Percentiles rank a stretch among this genome's conserved stretches.
Evolutionary conservation across 225 moss, liverwort and hornwort species (phyloP).

Genomic region (Physcomitrium patens): DNA sequence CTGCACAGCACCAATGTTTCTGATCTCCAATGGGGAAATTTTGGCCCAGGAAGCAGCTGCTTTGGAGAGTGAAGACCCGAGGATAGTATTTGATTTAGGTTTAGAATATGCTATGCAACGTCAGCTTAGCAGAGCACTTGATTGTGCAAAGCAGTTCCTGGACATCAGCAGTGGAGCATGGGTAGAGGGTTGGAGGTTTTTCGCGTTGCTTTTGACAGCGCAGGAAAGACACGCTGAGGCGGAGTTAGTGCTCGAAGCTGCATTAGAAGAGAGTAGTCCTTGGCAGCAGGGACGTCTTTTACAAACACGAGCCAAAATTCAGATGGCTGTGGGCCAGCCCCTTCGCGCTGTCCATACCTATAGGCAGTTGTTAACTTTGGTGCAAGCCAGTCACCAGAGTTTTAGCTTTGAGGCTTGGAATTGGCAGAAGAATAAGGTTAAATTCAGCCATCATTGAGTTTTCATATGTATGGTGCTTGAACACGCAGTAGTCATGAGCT

Average conservation of each 20-base stretch:
- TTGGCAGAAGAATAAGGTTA: constrained; percentile 73
- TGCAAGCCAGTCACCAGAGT: constrained; percentile 81
- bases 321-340: constrained; percentile 73
- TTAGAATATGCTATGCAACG: constrained; percentile 89
- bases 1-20: not conserved
- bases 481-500: constrained; percentile 11
- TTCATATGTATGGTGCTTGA: not conserved
- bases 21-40: constrained; percentile 7
- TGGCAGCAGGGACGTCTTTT: constrained; percentile 92
- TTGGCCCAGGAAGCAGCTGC: constrained; percentile 72
- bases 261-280: constrained; percentile 85
- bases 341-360: constrained; percentile 88
- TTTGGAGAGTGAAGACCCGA: constrained; percentile 79
- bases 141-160: constrained; percentile 91
- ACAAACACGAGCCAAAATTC: constrained; percentile 85
- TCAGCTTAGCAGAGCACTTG: constrained; percentile 75
- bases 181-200: constrained; percentile 89
- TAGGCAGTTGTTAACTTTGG: constrained; percentile 74
- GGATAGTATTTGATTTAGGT: constrained; percentile 86
- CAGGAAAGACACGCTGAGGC: constrained; percentile 87
- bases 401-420: constrained; percentile 82
- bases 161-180: constrained; percentile 88
- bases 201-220: constrained; percentile 81
- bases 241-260: constrained; percentile 85
- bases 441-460: constrained; percentile 16